These are phyloP conservation scores for Cucurbita moschata DNA, from an alignment of 306 rosid genomes.

Conservation along the genomic window DNA sequence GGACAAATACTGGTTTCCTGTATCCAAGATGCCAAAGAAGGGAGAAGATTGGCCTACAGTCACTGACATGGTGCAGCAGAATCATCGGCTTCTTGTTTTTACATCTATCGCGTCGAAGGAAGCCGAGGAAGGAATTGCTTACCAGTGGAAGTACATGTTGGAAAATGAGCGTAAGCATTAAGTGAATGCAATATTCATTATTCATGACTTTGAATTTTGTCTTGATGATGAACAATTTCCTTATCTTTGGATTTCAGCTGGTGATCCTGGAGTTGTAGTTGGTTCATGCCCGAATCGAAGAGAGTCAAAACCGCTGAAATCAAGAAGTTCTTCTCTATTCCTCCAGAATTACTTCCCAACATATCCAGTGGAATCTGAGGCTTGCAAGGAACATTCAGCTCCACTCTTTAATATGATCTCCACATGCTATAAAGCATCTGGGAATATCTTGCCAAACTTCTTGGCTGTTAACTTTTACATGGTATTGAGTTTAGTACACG, in stretches of 20 bases:
- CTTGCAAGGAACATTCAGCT: constrained; percentile 94
- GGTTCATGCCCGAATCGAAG: constrained; percentile 79
- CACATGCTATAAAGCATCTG: constrained; percentile 85
- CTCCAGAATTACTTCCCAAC: constrained; percentile 83
- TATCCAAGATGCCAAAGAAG: constrained; percentile 62
- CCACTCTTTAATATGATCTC: constrained; percentile 72
- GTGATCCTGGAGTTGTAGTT: constrained; percentile 74
- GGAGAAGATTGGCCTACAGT: constrained; percentile 93
- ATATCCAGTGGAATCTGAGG: constrained; percentile 78
- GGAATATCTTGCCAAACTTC: constrained; percentile 67
- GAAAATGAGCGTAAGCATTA: constrained; percentile 73
- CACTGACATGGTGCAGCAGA: constrained; percentile 61
- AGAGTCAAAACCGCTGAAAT: constrained; percentile 71
- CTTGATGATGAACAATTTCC: background rate
- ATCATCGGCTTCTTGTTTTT: constrained; percentile 83
- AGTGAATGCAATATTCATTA: background rate
- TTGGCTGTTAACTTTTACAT: constrained; percentile 91
- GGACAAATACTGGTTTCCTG: constrained; percentile 79
- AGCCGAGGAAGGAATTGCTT: constrained; percentile 84
- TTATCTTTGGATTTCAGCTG: constrained; percentile 47
- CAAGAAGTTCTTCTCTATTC: constrained; percentile 59
- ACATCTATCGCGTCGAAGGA: constrained; percentile 79
- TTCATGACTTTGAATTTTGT: background rate
- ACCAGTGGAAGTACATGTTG: constrained; percentile 89
- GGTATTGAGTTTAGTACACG: constrained; percentile 29